phyloP scores from a whole-genome alignment of 768 basidiomycete species.

The Mrakia blollopis region DNA sequence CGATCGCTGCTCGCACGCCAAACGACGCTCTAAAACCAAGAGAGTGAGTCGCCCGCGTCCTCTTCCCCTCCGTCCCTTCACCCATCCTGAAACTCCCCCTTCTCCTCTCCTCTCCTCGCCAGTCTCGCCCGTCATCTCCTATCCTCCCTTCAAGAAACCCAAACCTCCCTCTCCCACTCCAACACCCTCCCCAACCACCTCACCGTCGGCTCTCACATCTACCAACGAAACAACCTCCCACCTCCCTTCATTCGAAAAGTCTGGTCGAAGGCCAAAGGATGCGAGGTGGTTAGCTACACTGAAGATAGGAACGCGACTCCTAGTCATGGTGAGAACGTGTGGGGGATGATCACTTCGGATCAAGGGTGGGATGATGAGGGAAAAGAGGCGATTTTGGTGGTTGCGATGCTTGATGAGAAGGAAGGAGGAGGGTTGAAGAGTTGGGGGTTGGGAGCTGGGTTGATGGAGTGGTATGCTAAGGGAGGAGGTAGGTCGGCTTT shows the following conservation, averaged over 20 bases:
- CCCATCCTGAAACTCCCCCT: not conserved
- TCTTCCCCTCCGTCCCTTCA: not conserved
- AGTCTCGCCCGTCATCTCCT: not conserved
- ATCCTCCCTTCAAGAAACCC: not conserved
- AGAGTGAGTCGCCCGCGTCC: not conserved
- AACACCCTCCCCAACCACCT: not conserved
- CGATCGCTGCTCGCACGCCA: not conserved
- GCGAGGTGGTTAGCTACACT: not conserved
- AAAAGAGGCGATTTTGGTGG: not conserved
- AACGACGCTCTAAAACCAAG: not conserved
- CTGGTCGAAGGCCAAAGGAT: not conserved
- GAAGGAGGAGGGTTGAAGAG: not conserved
- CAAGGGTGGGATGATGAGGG: not conserved
- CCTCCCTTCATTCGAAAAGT: not conserved
- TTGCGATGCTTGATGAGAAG: not conserved
- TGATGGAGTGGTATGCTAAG: not conserved
- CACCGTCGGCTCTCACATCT: not conserved
- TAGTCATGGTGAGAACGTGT: not conserved
- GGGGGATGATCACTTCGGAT: not conserved
- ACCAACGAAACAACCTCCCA: not conserved
- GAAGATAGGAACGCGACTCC: not conserved
- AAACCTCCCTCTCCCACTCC: not conserved
- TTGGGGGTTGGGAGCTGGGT: not conserved
- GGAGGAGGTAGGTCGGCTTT: not conserved
- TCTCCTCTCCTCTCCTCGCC: not conserved